These are phyloP conservation scores for Ophiostoma montium DNA, from an alignment of 2,329 filamentous ascomycete species.

Conservation along the genomic window DNA sequence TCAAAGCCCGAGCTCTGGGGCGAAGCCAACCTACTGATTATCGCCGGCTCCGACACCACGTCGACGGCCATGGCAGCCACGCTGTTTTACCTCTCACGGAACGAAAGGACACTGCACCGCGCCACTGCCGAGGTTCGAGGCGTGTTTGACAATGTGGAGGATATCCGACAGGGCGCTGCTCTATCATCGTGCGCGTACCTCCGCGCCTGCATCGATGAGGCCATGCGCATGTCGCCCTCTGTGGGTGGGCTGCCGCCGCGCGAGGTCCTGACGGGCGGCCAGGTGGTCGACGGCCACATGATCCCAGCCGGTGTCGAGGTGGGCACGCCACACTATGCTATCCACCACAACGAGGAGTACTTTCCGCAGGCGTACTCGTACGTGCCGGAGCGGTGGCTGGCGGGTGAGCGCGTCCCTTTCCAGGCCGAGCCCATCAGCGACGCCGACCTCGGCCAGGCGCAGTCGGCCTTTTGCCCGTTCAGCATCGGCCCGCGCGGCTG, in stretches of 20 bases:
- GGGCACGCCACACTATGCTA: slow-evolving; percentile 51
- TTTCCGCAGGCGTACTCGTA: slow-evolving; percentile 45
- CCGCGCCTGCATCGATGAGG: slow-evolving; percentile 50
- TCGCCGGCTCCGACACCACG: slow-evolving; percentile 58
- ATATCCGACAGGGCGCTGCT: slow-evolving; percentile 36
- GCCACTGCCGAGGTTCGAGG: slow-evolving; percentile 37
- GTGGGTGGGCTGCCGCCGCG: slow-evolving; percentile 47
- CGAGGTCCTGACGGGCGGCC: slow-evolving; percentile 41
- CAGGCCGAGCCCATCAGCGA: slow-evolving; percentile 26
- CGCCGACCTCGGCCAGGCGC: slow-evolving; percentile 39
- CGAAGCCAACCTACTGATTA: slow-evolving; percentile 58
- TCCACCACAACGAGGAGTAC: slow-evolving; percentile 53
- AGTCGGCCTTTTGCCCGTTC: slow-evolving; percentile 62
- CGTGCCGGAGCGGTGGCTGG: slow-evolving; percentile 51
- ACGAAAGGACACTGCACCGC: slow-evolving; percentile 30
- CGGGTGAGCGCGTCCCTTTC: slow-evolving; percentile 22
- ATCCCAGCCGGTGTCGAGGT: slow-evolving; percentile 48
- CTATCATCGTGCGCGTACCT: slow-evolving; percentile 43
- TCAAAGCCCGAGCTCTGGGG: slow-evolving; percentile 53
- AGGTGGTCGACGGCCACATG: slow-evolving; percentile 35
- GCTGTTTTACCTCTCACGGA: slow-evolving; percentile 47
- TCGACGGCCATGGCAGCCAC: slow-evolving; percentile 52
- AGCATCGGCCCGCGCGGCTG: slow-evolving; percentile 56
- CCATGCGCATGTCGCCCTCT: slow-evolving; percentile 48
- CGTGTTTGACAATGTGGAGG: slow-evolving; percentile 36